Percentiles rank a stretch among this genome's conserved stretches.
phyloP scores from a whole-genome alignment of 805 yeast genomes.

The Saturnispora sanitii region DNA sequence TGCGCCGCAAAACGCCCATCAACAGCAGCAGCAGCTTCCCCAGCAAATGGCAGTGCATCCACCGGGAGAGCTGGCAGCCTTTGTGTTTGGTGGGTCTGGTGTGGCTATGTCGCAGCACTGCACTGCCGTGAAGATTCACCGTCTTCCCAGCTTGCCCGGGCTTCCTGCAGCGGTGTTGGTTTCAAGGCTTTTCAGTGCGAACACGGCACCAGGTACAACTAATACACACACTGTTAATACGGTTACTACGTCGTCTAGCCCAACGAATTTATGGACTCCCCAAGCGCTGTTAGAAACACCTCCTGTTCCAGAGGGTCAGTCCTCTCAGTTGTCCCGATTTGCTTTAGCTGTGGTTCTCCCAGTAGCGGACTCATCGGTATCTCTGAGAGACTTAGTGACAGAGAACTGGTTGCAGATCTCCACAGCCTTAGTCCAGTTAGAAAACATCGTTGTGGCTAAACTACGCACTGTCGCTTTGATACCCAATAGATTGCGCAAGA shows the following conservation, averaged over 20 bases:
- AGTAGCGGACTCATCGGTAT: slow-evolving; percentile 21
- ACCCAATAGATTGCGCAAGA: slow-evolving; percentile 8
- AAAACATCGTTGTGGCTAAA: slow-evolving; percentile 31
- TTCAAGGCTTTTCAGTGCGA: slow-evolving; percentile 34
- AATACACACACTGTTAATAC: no score
- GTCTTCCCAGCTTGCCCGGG: slow-evolving; percentile 33
- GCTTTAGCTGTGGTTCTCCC: slow-evolving; percentile 43
- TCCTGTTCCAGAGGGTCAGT: slow-evolving; percentile 14
- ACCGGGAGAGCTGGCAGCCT: slow-evolving; percentile 36
- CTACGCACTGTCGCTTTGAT: slow-evolving; percentile 18
- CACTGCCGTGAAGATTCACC: slow-evolving; percentile 38
- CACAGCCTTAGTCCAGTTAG: slow-evolving; percentile 31
- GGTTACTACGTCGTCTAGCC: no score
- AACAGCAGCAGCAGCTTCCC: no score
- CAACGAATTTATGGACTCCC: slow-evolving; percentile 44
- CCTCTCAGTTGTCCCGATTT: slow-evolving; percentile 28
- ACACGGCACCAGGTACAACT: no score
- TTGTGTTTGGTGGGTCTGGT: slow-evolving; percentile 47
- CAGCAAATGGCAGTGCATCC: no score
- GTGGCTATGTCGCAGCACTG: slow-evolving; percentile 38
- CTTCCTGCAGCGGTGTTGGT: slow-evolving; percentile 32
- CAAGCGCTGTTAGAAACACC: slow-evolving; percentile 30
- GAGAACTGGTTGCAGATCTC: slow-evolving; percentile 42
- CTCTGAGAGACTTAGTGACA: slow-evolving; percentile 32
- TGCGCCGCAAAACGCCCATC: slow-evolving; percentile 28